These are phyloP conservation scores for Zygoascus biomembranicola DNA, from an alignment of 805 yeast species.

Conservation along the genomic window DNA sequence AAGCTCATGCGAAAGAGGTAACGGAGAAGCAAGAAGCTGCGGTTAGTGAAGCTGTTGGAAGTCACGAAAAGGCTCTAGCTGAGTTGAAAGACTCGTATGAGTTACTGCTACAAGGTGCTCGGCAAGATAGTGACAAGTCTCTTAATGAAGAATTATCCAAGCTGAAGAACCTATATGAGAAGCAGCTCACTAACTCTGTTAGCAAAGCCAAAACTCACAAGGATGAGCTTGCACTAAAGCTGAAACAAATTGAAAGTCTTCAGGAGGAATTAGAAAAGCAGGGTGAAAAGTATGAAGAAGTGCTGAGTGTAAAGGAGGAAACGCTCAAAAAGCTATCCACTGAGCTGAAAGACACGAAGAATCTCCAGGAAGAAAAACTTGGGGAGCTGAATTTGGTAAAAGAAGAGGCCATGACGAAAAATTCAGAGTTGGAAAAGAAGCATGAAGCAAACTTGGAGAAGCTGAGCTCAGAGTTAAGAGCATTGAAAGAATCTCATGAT, in stretches of 20 bases:
- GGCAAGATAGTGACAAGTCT: background rate
- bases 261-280: conserved; percentile 1
- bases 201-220: background rate
- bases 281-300: background rate
- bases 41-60: background rate
- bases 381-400: too few relatives aligned
- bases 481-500: background rate
- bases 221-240: background rate
- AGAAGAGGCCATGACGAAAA: background rate
- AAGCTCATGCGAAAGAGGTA: background rate
- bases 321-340: background rate
- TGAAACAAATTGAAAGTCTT: background rate
- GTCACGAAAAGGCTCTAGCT: background rate
- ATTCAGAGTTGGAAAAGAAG: background rate
- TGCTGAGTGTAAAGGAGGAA: background rate
- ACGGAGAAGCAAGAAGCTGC: background rate
- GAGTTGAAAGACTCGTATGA: background rate
- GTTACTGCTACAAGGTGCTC: background rate
- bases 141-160: background rate
- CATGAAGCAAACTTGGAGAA: background rate
- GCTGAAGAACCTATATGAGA: background rate
- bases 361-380: too few relatives aligned
- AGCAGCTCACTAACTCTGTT: background rate
- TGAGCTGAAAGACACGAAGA: too few relatives aligned
- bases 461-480: background rate